phyloP scores from a whole-genome alignment of 2,329 filamentous ascomycete genomes.

The Eutypa lata region DNA sequence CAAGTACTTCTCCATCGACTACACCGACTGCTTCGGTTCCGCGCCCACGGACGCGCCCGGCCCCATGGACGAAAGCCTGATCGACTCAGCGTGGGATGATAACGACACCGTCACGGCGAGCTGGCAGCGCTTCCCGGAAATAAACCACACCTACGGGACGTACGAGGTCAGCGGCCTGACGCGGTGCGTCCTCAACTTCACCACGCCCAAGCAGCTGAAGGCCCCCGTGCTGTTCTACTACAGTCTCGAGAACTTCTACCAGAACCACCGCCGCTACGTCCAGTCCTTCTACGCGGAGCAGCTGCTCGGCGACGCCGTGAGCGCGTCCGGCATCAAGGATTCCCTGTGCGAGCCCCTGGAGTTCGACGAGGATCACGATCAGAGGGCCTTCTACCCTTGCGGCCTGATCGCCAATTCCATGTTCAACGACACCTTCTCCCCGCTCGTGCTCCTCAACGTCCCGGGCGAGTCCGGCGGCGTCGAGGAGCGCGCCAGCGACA shows the following conservation, averaged over 20 bases:
- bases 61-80: constrained; percentile 53
- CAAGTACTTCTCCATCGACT: constrained; percentile 87
- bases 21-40: constrained; percentile 68
- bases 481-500: constrained; percentile 6
- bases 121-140: constrained; percentile 33
- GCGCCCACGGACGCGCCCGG: constrained; percentile 41
- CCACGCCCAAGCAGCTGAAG: constrained; percentile 73
- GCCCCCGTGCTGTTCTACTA: constrained; percentile 93
- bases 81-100: constrained; percentile 74
- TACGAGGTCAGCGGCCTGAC: constrained; percentile 16
- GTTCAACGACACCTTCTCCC: constrained; percentile 88
- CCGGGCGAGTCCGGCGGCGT: constrained; percentile 30
- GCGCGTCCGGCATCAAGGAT: constrained; percentile 55
- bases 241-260: constrained; percentile 95
- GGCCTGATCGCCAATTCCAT: constrained; percentile 94
- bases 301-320: constrained; percentile 66
- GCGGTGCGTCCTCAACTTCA: constrained; percentile 73
- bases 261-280: constrained; percentile 96
- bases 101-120: constrained; percentile 34
- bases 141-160: constrained; percentile 33
- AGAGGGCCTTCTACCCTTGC: constrained; percentile 85
- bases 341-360: constrained; percentile 76
- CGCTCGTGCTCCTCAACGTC: constrained; percentile 59
- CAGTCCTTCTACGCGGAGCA: constrained; percentile 83
- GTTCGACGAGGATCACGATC: constrained; percentile 43